Evolutionary conservation across 2,329 filamentous ascomycete species (phyloP), one percentile per base, ranked within the genome.

Genomic region (Pyrenophora graminea): DNA sequence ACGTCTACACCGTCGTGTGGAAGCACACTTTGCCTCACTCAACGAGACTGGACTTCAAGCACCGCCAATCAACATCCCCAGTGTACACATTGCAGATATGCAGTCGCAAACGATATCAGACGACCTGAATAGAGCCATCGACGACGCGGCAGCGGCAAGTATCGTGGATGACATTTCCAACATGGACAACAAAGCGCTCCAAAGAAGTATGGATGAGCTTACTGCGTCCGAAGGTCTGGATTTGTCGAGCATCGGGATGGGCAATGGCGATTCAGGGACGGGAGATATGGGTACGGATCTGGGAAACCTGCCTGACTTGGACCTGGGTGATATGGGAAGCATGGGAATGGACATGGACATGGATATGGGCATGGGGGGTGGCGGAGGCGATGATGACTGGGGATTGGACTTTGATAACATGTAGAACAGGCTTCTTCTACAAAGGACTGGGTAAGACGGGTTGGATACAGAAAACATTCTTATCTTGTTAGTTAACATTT

Each of bases 1-100:
- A 8, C 82, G 86, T 6, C 78, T 89, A 6, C 77, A 87, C 66
- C 78, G 85, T 21, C 78, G 80, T 2, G 85, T 89, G 9, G 85
- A 90, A 70, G 79, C 81, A n/a, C 85, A 87, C 65, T 80, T 88
- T 23, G 61, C 62, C 1, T 61, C 62, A 10, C 47, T 67, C 3
- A 57, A 61, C 17, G 62, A 69, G 48, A 55, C 53, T 6, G 49
- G 52, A 1, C 56, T 73, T 2, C 62, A 65, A 41, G 58, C 60
- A 18, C 58, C 61, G 2, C 60, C 64, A 12, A 61, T 71, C 18
- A 62, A 61, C 34, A 56, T 73, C 2, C 59, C 62, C 6, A 63
- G 56, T 34, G 68, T 70, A 39, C 61, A 58, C 12, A 62, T 71
- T 5, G 59, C 53, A 6, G 63, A 65, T 21, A 67, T 70, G 40